Evolutionary conservation across 169 alveolate species (phyloP), one percentile per base, ranked within the genome.

Genomic region (Plasmodium fragile): DNA sequence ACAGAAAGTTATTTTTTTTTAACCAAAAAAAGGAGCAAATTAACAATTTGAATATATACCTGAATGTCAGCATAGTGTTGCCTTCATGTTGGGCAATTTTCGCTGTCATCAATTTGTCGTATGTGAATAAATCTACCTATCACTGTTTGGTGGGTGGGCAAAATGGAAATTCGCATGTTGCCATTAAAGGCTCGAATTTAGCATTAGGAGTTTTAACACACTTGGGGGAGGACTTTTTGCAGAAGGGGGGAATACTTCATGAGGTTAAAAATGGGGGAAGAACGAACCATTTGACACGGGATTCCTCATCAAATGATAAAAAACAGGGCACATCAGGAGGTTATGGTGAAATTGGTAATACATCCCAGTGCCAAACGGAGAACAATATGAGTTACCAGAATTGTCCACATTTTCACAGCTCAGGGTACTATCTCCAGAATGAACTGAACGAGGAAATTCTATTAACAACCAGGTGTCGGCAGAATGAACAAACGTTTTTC

Each of bases 111-210:
- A 87, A 78, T 16, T 55, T 87, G 45, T 16, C 93, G 25, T 34
- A 77, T 79, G 45, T 87, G 49, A 78, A 87, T 65, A 43, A 87
- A 13, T 55, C 34, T 25, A 11, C 39, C 34, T 77, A 87, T 79
- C 93, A 77, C 45, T 87, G 93, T 78, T 87, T 87, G 53, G 80
- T 87, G 30, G 93, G 93, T 11, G 93, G 93, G 7, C 22, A 16
- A 78, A 52, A 87, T 87, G 93, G 93, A 18, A 77, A 34, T 25
- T 75, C 90, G 16, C 93, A 87, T 34, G 49, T 87, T 39, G 85
- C 59, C 49, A 78, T 87, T 30, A 49, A 87, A 77, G 81, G 81
- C 7, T 53, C 45, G 10, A 73, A 59, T 55, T 77, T 87, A 49
- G 28, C 90, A 10, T 32, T 87, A 87, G 93, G 93, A 10, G 93